Evolutionary conservation across 257 asterid species (phyloP), one percentile per base, ranked within the genome.

Genomic region (Nicotiana undulata): DNA sequence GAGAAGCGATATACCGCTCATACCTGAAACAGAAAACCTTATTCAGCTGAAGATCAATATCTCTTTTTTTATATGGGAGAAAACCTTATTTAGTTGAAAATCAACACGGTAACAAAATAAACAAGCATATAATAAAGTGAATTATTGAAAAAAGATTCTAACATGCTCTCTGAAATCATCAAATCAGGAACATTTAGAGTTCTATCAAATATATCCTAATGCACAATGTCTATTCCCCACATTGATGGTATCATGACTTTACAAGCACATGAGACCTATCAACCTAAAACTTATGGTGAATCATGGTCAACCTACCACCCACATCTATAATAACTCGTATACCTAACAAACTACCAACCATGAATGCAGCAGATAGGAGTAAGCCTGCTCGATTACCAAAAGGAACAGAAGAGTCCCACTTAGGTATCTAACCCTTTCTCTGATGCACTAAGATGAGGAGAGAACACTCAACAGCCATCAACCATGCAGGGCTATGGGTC

Each of bases 1-100:
- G 93, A 28, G 97, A 95, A 80, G 88, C 77, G 76, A 96, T 86
- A 83, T 90, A 96, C 26, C 87, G 89, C 66, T 89, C 97, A 79
- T 94, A 94, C 90, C 99, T 94, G 91, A 24, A 60, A 40, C 63
- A 80, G 40, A 74, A 49, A 24, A 49, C 26, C 16, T 22, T 15
- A 49, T 24, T 49, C 51, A 49, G 61, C 79, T 15, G 40, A 46
- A 24, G 40, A 72, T 46, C 60, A 46, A 40, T 11, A 40, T 40
- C 3, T 40, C 8, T 40, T 40, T 40, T 37, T 40, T 37, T 7
- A 40, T 40, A 7, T 40, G 46, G 46, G 46, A 80, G 40, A 74
- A 49, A 24, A 49, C 26, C 9, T 15, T 15, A 49, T 46, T 74
- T 74, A 24, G 79, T 59, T 15, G 40, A 46, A 49, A 34, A 72